These are phyloP conservation scores for Fragaria vesca DNA, from an alignment of 306 rosid genomes.

Conservation along the genomic window DNA sequence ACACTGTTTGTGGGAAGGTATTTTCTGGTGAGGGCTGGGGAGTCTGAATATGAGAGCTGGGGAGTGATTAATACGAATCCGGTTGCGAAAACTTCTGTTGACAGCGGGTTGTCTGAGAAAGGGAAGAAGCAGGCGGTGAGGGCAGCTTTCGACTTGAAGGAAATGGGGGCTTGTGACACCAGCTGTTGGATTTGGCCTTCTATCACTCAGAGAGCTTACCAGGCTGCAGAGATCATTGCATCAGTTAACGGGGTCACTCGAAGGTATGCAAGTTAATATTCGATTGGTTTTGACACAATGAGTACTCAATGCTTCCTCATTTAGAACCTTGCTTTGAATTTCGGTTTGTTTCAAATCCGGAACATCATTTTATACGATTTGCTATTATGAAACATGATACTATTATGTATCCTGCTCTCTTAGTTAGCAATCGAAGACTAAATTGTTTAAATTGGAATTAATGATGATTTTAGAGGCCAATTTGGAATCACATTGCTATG, in stretches of 20 bases:
- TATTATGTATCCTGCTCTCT: background rate
- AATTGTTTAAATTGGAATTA: background rate
- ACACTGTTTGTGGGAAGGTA: conserved; percentile 47
- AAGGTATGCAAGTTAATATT: conserved; percentile 41
- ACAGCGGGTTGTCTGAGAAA: conserved; percentile 72
- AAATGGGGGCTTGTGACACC: conserved; percentile 78
- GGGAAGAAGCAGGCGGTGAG: conserved; percentile 70
- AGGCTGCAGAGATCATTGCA: conserved; percentile 90
- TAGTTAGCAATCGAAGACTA: background rate
- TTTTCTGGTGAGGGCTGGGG: conserved; percentile 88
- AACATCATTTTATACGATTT: background rate
- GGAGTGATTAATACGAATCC: conserved; percentile 89
- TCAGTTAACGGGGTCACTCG: conserved; percentile 67
- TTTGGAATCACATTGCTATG: background rate
- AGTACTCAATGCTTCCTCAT: background rate
- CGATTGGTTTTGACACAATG: background rate
- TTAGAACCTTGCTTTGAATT: background rate
- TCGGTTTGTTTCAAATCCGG: background rate
- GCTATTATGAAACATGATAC: background rate
- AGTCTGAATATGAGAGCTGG: conserved; percentile 77
- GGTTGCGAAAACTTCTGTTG: conserved; percentile 81
- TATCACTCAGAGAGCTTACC: conserved; percentile 94
- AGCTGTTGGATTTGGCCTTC: conserved; percentile 98
- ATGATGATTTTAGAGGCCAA: conserved; percentile 9
- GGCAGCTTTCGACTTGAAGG: conserved; percentile 75